These are phyloP conservation scores for Thelonectria olida DNA, from an alignment of 2,329 filamentous ascomycete genomes.

Conservation along the genomic window DNA sequence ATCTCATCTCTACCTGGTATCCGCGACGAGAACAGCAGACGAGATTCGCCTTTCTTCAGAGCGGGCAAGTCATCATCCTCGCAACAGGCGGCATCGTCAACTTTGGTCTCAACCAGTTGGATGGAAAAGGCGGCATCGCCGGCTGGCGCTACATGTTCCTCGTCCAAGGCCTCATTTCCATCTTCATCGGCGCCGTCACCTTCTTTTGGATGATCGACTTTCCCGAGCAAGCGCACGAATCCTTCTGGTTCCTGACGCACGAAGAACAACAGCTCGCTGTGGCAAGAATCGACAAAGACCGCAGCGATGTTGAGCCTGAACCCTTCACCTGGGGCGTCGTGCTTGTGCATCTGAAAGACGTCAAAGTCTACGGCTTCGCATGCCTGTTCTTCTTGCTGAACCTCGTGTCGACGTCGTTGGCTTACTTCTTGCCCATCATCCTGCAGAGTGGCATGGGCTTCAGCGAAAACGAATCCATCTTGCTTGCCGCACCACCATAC, in stretches of 20 bases:
- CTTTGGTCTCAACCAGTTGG: conserved; percentile 6
- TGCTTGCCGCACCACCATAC: conserved; percentile 9
- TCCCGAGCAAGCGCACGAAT: conserved; percentile 2
- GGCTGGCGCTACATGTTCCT: conserved; percentile 17
- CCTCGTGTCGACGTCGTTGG: conserved; percentile 2
- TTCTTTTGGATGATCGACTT: conserved; percentile 17
- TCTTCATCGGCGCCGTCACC: neutral
- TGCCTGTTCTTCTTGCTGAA: conserved; percentile 13
- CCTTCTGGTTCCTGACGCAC: neutral
- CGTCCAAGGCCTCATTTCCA: conserved; percentile 9
- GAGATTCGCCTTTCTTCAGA: conserved; percentile 2
- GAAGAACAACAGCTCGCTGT: conserved; percentile 2
- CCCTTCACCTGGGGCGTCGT: neutral
- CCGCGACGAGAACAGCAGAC: conserved; percentile 9
- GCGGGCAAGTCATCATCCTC: conserved; percentile 2
- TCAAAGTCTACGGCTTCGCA: conserved; percentile 4
- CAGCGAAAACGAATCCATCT: conserved; percentile 3
- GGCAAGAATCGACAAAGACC: conserved; percentile 9
- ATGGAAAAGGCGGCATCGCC: conserved; percentile 4
- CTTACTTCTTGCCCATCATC: conserved; percentile 15
- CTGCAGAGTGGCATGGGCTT: conserved; percentile 14
- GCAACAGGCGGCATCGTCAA: conserved; percentile 11
- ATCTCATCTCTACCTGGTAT: conserved; percentile 10
- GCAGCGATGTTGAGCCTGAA: conserved; percentile 2
- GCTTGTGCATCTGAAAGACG: neutral